phyloP scores from a whole-genome alignment of 306 rosid genomes.

The Vigna mungo region DNA sequence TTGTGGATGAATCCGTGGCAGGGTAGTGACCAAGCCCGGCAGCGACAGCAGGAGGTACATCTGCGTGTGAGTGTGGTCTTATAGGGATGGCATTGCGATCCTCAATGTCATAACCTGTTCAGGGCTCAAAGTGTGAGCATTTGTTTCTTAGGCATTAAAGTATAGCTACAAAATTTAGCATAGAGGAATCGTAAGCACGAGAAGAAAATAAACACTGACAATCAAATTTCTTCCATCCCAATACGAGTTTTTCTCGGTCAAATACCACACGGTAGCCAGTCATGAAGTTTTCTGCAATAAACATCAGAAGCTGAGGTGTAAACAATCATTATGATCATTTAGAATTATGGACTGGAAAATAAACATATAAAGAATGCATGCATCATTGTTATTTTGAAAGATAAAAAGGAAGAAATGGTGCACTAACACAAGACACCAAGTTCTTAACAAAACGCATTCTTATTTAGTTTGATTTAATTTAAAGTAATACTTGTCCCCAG shows the following conservation, averaged over 20 bases:
- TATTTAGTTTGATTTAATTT: not conserved
- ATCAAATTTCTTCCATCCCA: constrained; percentile 93
- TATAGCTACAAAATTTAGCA: constrained; percentile 11
- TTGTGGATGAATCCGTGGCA: constrained; percentile 51
- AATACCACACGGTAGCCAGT: constrained; percentile 85
- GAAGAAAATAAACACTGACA: constrained; percentile 60
- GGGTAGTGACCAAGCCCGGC: constrained; percentile 69
- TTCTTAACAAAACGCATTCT: not conserved
- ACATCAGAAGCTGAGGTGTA: constrained; percentile 32
- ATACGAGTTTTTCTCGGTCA: constrained; percentile 76
- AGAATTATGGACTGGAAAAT: not conserved
- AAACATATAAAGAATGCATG: constrained; percentile 18
- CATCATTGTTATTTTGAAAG: not conserved
- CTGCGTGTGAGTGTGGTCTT: constrained; percentile 52
- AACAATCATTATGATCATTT: constrained; percentile 25
- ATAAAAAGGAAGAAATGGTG: not conserved
- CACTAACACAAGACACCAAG: not conserved
- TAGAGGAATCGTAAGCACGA: constrained; percentile 24
- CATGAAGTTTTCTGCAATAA: constrained; percentile 90
- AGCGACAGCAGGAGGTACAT: constrained; percentile 76
- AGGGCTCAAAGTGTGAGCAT: constrained; percentile 35
- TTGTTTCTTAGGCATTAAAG: not conserved
- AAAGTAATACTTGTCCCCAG: not conserved
- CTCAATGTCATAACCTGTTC: constrained; percentile 79
- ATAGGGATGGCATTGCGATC: constrained; percentile 47